phyloP scores from a whole-genome alignment of 2,329 filamentous ascomycete genomes.

The Beauveria caledonica region DNA sequence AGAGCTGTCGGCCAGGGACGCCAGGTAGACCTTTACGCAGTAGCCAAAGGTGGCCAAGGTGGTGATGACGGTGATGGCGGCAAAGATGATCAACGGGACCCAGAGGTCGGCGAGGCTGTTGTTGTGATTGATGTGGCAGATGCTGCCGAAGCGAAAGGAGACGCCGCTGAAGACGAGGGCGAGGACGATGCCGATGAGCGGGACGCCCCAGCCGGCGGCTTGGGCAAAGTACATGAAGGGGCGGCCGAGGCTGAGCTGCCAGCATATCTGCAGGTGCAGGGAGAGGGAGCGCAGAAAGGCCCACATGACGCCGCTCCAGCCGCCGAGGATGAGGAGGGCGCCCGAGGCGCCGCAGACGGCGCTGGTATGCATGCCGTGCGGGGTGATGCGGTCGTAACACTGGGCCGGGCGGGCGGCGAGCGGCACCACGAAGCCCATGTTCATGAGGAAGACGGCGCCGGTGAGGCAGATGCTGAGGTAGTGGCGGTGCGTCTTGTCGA shows the following conservation, averaged over 20 bases:
- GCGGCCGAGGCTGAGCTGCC: slow-evolving; percentile 82
- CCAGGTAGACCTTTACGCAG: slow-evolving; percentile 90
- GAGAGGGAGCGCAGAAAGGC: slow-evolving; percentile 83
- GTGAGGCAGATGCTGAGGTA: slow-evolving; percentile 87
- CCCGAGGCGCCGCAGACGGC: slow-evolving; percentile 82
- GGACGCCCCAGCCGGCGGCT: slow-evolving; percentile 74
- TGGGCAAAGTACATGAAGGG: slow-evolving; percentile 86
- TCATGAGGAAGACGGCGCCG: slow-evolving; percentile 67
- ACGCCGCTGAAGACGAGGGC: slow-evolving; percentile 82
- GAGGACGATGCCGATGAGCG: slow-evolving; percentile 63
- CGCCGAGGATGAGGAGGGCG: slow-evolving; percentile 75
- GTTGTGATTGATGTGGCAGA: slow-evolving; percentile 89
- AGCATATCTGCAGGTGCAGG: slow-evolving; percentile 95
- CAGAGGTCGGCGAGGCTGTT: slow-evolving; percentile 80
- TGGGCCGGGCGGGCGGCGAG: slow-evolving; percentile 69
- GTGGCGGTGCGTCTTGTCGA: slow-evolving; percentile 84
- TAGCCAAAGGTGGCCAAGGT: slow-evolving; percentile 84
- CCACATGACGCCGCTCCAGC: slow-evolving; percentile 80
- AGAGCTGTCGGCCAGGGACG: slow-evolving; percentile 67
- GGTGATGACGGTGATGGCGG: slow-evolving; percentile 65
- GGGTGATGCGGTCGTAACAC: slow-evolving; percentile 86
- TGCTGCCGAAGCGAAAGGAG: slow-evolving; percentile 84
- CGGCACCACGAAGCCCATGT: slow-evolving; percentile 86
- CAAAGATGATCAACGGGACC: slow-evolving; percentile 77
- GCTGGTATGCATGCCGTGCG: slow-evolving; percentile 80